Percentiles rank a stretch among this genome's conserved stretches.
These are phyloP conservation scores for Stentor coeruleus DNA, from an alignment of 73 alveolate genomes.

Conservation along the genomic window DNA sequence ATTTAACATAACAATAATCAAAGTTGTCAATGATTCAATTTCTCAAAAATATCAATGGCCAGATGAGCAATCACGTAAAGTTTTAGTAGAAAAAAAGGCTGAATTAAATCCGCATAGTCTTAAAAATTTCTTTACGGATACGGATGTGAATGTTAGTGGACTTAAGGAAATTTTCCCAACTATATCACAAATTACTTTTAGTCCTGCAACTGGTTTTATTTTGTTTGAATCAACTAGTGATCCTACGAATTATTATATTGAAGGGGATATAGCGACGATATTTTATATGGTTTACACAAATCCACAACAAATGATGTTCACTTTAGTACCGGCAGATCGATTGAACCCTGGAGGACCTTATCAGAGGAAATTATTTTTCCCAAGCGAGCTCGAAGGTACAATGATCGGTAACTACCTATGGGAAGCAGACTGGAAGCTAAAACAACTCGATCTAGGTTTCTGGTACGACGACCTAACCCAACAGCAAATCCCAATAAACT, in stretches of 20 bases:
- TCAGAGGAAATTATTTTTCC: constrained; percentile 5
- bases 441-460: constrained; percentile 21
- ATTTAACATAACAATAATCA: background rate
- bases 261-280: background rate
- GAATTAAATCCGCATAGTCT: background rate
- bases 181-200: background rate
- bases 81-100: background rate
- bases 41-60: background rate
- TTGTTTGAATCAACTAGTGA: background rate
- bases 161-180: background rate
- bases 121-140: background rate
- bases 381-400: constrained; percentile 28
- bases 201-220: constrained; percentile 7
- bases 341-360: constrained; percentile 25
- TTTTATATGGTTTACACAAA: background rate
- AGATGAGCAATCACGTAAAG: background rate
- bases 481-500: background rate
- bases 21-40: background rate
- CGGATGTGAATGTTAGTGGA: background rate
- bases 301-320: background rate
- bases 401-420: constrained; percentile 10
- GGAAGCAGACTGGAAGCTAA: constrained; percentile 36
- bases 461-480: constrained; percentile 12
- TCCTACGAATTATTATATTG: background rate
- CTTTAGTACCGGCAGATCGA: constrained; percentile 29